Conservation (phyloP, 2,329 filamentous ascomycete species). For the Microdochium nivale region DNA sequence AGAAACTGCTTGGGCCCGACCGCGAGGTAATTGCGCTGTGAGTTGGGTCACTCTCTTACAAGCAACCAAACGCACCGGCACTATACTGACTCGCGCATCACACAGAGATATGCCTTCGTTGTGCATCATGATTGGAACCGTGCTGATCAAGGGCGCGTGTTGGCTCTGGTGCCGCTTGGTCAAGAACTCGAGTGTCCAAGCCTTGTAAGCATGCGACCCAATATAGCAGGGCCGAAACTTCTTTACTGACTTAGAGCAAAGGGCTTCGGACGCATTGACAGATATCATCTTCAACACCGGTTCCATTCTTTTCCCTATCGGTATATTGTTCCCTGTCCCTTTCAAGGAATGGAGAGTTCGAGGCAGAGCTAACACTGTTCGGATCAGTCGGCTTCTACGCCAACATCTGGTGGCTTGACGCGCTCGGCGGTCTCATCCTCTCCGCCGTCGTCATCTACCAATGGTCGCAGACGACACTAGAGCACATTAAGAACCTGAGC, state of each 20-base stretch:
- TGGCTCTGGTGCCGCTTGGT: constrained; percentile 86
- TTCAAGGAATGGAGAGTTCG: too few relatives aligned
- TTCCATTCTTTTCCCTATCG: constrained; percentile 76
- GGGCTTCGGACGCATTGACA: constrained; percentile 47
- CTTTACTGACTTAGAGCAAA: constrained; percentile 11
- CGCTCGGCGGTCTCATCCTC: constrained; percentile 69
- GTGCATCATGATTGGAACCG: constrained; percentile 71
- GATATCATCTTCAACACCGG: constrained; percentile 89
- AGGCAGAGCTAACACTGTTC: background rate
- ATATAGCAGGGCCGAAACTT: constrained; percentile 2
- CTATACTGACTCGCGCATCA: background rate
- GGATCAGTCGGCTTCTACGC: constrained; percentile 59
- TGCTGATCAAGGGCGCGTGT: constrained; percentile 72
- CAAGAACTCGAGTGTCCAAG: constrained; percentile 78
- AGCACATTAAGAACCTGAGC: constrained; percentile 73
- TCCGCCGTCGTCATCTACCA: constrained; percentile 72
- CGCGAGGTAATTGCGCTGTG: constrained; percentile 63
- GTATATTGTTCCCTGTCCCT: constrained; percentile 24
- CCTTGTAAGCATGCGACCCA: constrained; percentile 41
- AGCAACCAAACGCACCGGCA: background rate
- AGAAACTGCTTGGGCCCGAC: constrained; percentile 51
- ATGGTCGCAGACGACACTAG: constrained; percentile 64
- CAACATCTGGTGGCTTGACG: constrained; percentile 77
- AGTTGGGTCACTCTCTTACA: constrained; percentile 6
- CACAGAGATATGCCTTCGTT: constrained; percentile 56